phyloP scores from a whole-genome alignment of 164 flowering plant species.

The Chimonanthus praecox region DNA sequence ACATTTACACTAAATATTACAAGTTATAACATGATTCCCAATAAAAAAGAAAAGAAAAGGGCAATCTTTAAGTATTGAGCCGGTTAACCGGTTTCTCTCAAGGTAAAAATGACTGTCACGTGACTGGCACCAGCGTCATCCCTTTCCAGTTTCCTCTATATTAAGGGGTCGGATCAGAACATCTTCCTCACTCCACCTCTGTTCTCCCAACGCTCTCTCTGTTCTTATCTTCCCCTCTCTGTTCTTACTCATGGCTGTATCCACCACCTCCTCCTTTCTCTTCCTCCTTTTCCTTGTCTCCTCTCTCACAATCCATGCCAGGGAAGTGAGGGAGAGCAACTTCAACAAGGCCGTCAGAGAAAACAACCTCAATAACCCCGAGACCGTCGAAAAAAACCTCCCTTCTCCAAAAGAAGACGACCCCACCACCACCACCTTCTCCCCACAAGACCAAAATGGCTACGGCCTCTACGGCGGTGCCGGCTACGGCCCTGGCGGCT shows the following conservation, averaged over 20 bases:
- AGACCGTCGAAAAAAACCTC: conserved; percentile 14
- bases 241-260: conserved; percentile 24
- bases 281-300: conserved; percentile 25
- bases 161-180: not conserved
- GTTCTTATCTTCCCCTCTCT: not conserved
- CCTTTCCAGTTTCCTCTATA: too few relatives aligned
- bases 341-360: conserved; percentile 42
- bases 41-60: too few relatives aligned
- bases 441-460: conserved; percentile 30
- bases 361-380: conserved; percentile 16
- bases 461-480: conserved; percentile 51
- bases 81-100: too few relatives aligned
- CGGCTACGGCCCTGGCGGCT: not conserved
- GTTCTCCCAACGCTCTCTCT: not conserved
- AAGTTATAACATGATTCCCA: too few relatives aligned
- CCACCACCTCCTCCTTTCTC: conserved; percentile 24
- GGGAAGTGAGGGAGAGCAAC: conserved; percentile 39
- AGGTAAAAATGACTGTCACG: too few relatives aligned
- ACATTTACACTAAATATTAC: too few relatives aligned
- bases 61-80: too few relatives aligned
- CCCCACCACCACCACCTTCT: conserved; percentile 8
- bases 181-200: not conserved
- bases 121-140: too few relatives aligned
- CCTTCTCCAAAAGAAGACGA: not conserved
- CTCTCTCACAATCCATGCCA: conserved; percentile 30